These are phyloP conservation scores for Ricinus communis DNA, from an alignment of 345 rosid species.

Conservation along the genomic window DNA sequence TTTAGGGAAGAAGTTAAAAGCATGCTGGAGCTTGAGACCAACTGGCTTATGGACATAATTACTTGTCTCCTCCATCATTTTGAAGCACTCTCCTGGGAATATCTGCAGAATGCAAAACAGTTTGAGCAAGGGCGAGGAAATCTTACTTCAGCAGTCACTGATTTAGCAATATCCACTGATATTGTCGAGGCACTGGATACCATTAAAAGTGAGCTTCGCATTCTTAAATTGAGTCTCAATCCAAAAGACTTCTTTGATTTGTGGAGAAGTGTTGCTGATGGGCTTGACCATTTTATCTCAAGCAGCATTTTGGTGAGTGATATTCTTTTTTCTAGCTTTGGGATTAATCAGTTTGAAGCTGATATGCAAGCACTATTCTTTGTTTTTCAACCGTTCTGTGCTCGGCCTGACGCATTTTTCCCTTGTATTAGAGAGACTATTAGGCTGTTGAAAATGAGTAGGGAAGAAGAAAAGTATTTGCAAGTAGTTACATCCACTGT, in stretches of 20 bases:
- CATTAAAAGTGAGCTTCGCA: slow-evolving; percentile 43
- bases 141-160: slow-evolving; percentile 11
- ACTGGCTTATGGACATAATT: slow-evolving; percentile 68
- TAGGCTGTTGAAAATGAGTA: slow-evolving; percentile 46
- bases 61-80: slow-evolving; percentile 52
- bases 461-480: slow-evolving; percentile 41
- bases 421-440: slow-evolving; percentile 65
- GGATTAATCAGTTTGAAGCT: slow-evolving; percentile 37
- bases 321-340: slow-evolving; percentile 26
- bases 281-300: slow-evolving; percentile 65
- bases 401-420: slow-evolving; percentile 67
- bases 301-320: slow-evolving; percentile 38
- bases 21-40: slow-evolving; percentile 57
- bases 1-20: slow-evolving; percentile 64
- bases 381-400: slow-evolving; percentile 62
- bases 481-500: slow-evolving; percentile 28
- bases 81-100: slow-evolving; percentile 49
- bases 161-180: slow-evolving; percentile 33
- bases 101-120: slow-evolving; percentile 29
- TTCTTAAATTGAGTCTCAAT: slow-evolving; percentile 45
- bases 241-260: slow-evolving; percentile 65
- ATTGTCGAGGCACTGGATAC: slow-evolving; percentile 55
- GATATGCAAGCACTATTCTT: slow-evolving; percentile 51
- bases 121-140: slow-evolving; percentile 33
- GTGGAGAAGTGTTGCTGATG: slow-evolving; percentile 75